These are phyloP conservation scores for Blastobotrys buckinghamii DNA, from an alignment of 1,139 yeast genomes.

Conservation along the genomic window DNA sequence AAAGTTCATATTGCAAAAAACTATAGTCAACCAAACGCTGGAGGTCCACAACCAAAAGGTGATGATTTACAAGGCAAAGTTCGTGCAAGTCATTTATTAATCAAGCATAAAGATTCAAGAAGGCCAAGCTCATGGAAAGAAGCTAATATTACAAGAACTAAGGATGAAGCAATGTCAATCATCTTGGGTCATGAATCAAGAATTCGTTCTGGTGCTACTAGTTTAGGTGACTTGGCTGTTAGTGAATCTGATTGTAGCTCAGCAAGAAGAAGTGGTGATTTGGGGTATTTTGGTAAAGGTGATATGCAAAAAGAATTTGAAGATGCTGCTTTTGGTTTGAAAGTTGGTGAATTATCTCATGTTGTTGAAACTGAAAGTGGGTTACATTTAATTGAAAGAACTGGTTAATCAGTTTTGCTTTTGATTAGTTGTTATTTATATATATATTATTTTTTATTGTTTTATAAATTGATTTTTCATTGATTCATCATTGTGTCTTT, in stretches of 20 bases:
- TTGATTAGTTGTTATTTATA: too few species aligned
- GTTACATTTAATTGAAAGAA: constrained; percentile 79
- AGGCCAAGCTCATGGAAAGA: constrained; percentile 91
- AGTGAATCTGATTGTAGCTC: constrained; percentile 89
- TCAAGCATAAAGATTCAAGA: constrained; percentile 78
- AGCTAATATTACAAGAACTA: constrained; percentile 64
- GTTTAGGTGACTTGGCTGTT: constrained; percentile 65
- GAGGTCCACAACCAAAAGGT: constrained; percentile 22
- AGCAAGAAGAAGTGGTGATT: constrained; percentile 83
- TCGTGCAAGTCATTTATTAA: constrained; percentile 64
- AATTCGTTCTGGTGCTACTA: constrained; percentile 63
- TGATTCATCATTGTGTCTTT: too few species aligned
- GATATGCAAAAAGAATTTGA: constrained; percentile 96
- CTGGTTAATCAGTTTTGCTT: constrained; percentile 42
- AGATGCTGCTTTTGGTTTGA: constrained; percentile 72
- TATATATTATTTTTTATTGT: too few species aligned
- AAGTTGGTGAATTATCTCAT: constrained; percentile 78
- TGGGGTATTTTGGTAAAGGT: constrained; percentile 82
- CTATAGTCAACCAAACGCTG: constrained; percentile 23
- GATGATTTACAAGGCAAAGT: constrained; percentile 50
- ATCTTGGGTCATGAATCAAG: constrained; percentile 53
- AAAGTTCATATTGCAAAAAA: constrained; percentile 46
- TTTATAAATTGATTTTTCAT: too few species aligned
- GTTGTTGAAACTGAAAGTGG: constrained; percentile 90
- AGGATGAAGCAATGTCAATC: constrained; percentile 76